These are phyloP conservation scores for Aspergillus piperis DNA, from an alignment of 2,329 filamentous ascomycete genomes.

Conservation along the genomic window DNA sequence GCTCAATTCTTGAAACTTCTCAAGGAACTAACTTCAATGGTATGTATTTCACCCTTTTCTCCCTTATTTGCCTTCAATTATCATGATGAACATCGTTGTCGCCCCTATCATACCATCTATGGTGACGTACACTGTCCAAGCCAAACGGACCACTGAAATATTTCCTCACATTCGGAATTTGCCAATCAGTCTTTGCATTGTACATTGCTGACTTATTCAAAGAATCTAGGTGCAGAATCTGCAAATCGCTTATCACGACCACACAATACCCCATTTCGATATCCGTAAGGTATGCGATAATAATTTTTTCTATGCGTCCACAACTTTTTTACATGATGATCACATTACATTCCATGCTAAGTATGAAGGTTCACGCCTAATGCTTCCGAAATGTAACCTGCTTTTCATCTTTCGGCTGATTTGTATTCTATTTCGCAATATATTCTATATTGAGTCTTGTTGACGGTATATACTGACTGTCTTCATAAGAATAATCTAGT, in stretches of 20 bases:
- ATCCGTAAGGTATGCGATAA: slow-evolving; percentile 23
- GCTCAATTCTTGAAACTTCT: slow-evolving; percentile 1
- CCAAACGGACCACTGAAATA: slow-evolving; percentile 62
- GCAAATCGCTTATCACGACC: not conserved
- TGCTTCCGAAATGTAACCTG: slow-evolving; percentile 60
- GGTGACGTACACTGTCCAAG: slow-evolving; percentile 63
- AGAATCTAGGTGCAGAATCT: slow-evolving; percentile 3
- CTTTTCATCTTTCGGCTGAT: slow-evolving; percentile 69
- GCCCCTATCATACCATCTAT: slow-evolving; percentile 63
- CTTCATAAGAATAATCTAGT: slow-evolving; percentile 22
- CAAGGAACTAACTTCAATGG: slow-evolving; percentile 24
- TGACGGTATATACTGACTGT: slow-evolving; percentile 32
- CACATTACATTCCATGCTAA: slow-evolving; percentile 64
- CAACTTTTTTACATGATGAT: slow-evolving; percentile 51
- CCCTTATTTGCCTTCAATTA: slow-evolving; percentile 17
- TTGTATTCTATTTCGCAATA: slow-evolving; percentile 24
- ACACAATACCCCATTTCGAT: not conserved
- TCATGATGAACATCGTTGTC: slow-evolving; percentile 63
- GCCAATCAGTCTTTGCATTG: slow-evolving; percentile 13
- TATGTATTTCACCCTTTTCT: slow-evolving; percentile 27
- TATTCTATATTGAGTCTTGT: slow-evolving; percentile 26
- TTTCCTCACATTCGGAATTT: slow-evolving; percentile 14
- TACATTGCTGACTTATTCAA: slow-evolving; percentile 31
- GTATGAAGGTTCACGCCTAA: slow-evolving; percentile 56
- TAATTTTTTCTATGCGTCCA: slow-evolving; percentile 18